Percentiles rank a stretch among this genome's conserved stretches.
Evolutionary conservation across 805 yeast genomes (phyloP).

Genomic region (Tetrapisispora arboricola): DNA sequence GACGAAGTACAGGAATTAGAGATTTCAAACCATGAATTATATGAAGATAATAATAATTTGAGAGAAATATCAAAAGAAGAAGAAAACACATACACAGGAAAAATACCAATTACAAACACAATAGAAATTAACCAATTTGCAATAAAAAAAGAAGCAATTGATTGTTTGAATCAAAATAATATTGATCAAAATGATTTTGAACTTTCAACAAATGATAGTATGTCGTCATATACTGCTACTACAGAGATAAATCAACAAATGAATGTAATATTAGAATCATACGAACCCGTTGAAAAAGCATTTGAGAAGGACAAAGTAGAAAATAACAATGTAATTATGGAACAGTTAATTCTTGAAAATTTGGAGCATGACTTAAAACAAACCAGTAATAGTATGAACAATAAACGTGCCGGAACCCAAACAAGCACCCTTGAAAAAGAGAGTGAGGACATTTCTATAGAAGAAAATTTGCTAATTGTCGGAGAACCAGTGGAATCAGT

Average conservation of each 20-base stretch:
- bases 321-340: neutral
- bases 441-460: no score
- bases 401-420: neutral
- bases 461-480: no score
- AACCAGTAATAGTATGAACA: neutral
- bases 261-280: neutral
- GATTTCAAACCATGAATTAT: neutral
- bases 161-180: neutral
- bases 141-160: neutral
- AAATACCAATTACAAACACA: constrained; percentile 2
- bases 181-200: neutral
- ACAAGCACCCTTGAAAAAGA: no score
- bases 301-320: neutral
- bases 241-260: neutral
- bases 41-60: neutral
- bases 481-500: no score
- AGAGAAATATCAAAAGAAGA: neutral
- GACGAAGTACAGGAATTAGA: constrained; percentile 1
- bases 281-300: neutral
- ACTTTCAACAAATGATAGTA: neutral
- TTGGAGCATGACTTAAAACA: neutral
- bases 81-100: neutral
- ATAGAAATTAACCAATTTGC: neutral
- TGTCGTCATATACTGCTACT: neutral
- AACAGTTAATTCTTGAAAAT: neutral